Evolutionary conservation across 805 yeast species (phyloP).

Genomic region (Metschnikowia santaceciliae): DNA sequence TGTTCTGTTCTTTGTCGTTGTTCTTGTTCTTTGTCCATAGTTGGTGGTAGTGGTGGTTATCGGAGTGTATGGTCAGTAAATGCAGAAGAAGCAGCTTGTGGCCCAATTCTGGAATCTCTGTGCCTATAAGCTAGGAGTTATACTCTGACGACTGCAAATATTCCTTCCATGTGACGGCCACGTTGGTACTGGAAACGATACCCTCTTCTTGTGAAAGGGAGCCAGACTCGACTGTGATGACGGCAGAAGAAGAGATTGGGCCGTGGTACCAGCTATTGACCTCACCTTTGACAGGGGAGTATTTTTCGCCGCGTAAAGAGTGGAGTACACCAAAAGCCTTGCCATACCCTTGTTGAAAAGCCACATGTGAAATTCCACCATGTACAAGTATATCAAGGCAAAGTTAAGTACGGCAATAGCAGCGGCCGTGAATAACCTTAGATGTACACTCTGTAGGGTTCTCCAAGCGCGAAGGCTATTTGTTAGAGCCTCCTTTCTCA

Average conservation of each 20-base stretch:
- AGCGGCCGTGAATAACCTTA: constrained; percentile 50
- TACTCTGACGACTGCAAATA: constrained; percentile 54
- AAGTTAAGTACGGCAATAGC: constrained; percentile 50
- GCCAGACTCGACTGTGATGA: constrained; percentile 16
- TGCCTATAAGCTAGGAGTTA: constrained; percentile 53
- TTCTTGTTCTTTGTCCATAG: no score
- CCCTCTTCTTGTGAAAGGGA: constrained; percentile 17
- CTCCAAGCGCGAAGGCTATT: no score
- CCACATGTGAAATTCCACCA: constrained; percentile 87
- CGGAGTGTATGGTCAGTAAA: no score
- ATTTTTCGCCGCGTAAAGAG: constrained; percentile 38
- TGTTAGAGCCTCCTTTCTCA: no score
- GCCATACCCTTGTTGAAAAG: constrained; percentile 46
- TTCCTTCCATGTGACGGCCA: constrained; percentile 23
- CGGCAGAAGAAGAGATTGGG: neutral
- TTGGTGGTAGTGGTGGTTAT: no score
- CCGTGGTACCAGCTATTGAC: constrained; percentile 33
- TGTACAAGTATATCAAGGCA: constrained; percentile 31
- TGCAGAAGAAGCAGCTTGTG: constrained; percentile 64
- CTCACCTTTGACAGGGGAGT: constrained; percentile 30
- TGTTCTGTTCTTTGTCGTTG: no score
- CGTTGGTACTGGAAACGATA: neutral
- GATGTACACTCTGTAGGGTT: no score
- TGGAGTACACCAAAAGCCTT: constrained; percentile 18
- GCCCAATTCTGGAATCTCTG: constrained; percentile 62